Evolutionary conservation across 2,329 filamentous ascomycete genomes (phyloP), one percentile per base, ranked within the genome.

Genomic region (Teratosphaeria gauchensis): DNA sequence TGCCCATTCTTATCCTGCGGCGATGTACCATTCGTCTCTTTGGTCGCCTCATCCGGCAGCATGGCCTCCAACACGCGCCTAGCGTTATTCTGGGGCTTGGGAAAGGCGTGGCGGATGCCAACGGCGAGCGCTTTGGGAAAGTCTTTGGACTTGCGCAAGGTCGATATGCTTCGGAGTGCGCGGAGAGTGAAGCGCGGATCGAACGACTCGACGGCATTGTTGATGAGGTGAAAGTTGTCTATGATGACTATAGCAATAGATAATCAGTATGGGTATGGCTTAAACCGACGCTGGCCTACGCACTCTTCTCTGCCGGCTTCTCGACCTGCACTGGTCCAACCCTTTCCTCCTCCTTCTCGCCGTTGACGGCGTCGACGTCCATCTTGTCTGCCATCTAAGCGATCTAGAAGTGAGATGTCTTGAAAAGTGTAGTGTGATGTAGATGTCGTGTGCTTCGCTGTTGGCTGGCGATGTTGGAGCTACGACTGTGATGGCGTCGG

Each of bases 161-260:
- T 92, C 48, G 94, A 96, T 77, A 97, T 95, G 68, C 92, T 95
- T 69, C 94, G 88, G 64, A 99, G 84, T 62, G 94, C 94, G 72
- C 94, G 85, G 64, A 99, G 87, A 59, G 92, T 90, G 77, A 96
- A 99, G 79, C 94, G 87, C 60, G 92, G 85, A 77, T 99, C 94
- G 75, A 97, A 99, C 68, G 95, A 85, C 64, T 86, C 82, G 64
- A 99, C 92, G 65, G 92, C 94, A 70, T 91, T 88, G 71, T 96
- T 92, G 71, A 99, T 83, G 64, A 99, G 83, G 56, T 85, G 84
- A 72, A 96, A 96, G 77, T 95, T 96, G 81, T 84, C 87, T 77
- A 92, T 94, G 78, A 99, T 95, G 75, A 96, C 94, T 97, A 72
- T 31, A 21, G 9, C 52, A 31, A 53, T 53, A 31, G 7, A 28